Conservation (phyloP, 176 grass and related monocot genomes). For the Chloris gayana region DNA sequence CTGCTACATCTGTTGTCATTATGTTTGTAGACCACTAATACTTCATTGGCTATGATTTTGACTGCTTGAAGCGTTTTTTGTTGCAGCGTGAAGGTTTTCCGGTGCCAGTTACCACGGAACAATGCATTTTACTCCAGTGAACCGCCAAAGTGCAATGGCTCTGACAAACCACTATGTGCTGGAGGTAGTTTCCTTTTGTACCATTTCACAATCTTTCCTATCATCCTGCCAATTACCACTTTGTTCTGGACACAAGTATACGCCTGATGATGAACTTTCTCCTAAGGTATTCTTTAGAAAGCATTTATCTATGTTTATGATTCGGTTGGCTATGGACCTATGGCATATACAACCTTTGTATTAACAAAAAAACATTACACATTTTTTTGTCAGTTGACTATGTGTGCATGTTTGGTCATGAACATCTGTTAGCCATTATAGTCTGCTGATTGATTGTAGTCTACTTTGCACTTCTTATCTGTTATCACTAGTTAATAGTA, state of each 20-base stretch:
- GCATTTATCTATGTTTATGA: neutral
- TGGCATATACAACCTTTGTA: neutral
- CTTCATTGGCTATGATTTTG: slow-evolving; percentile 34
- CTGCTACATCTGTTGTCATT: neutral
- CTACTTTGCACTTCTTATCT: neutral
- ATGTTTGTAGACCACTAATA: neutral
- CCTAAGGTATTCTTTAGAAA: neutral
- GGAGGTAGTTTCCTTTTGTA: slow-evolving; percentile 60
- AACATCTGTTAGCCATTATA: neutral
- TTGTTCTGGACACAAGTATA: neutral
- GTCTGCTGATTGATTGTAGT: neutral
- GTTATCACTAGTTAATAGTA: neutral
- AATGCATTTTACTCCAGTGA: slow-evolving; percentile 78
- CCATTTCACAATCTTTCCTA: neutral
- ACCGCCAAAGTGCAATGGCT: slow-evolving; percentile 57
- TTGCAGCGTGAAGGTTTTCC: slow-evolving; percentile 86
- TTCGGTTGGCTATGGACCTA: slow-evolving; percentile 1
- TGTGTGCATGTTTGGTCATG: neutral
- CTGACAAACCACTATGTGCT: slow-evolving; percentile 58
- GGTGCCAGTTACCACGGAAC: slow-evolving; percentile 71
- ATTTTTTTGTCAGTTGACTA: neutral
- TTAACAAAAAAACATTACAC: neutral
- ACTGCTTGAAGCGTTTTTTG: slow-evolving; percentile 13
- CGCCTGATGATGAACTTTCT: neutral
- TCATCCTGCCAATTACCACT: slow-evolving; percentile 1